These are phyloP conservation scores for Pseudodiploospora longispora DNA, from an alignment of 2,329 filamentous ascomycete genomes.

Conservation along the genomic window DNA sequence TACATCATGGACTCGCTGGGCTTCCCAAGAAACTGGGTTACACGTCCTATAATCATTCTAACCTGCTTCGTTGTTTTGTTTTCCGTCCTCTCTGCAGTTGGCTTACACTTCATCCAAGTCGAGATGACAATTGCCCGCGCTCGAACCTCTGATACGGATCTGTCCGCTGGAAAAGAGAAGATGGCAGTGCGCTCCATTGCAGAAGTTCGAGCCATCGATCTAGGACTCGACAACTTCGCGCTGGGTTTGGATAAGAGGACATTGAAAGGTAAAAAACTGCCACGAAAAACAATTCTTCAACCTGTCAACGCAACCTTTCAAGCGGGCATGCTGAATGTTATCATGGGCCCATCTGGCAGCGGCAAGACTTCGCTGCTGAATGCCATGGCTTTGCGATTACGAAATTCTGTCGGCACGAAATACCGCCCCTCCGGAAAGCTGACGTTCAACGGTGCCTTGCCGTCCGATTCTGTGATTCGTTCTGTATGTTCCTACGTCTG, in stretches of 20 bases:
- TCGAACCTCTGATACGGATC: slow-evolving; percentile 49
- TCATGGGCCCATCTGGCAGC: slow-evolving; percentile 73
- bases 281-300: slow-evolving; percentile 53
- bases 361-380: slow-evolving; percentile 72
- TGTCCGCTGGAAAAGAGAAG: slow-evolving; percentile 64
- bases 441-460: slow-evolving; percentile 60
- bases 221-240: slow-evolving; percentile 56
- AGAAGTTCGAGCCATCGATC: slow-evolving; percentile 52
- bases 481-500: slow-evolving; percentile 71
- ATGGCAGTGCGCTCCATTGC: slow-evolving; percentile 46
- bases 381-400: slow-evolving; percentile 60
- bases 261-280: slow-evolving; percentile 40
- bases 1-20: slow-evolving; percentile 64
- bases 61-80: slow-evolving; percentile 57
- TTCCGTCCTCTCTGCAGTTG: slow-evolving; percentile 49
- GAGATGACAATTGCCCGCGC: slow-evolving; percentile 64
- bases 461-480: slow-evolving; percentile 59
- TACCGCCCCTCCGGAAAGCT: slow-evolving; percentile 57
- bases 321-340: slow-evolving; percentile 62
- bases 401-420: slow-evolving; percentile 51
- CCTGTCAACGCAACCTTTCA: slow-evolving; percentile 60
- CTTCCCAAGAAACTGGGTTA: slow-evolving; percentile 59
- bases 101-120: slow-evolving; percentile 56
- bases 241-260: slow-evolving; percentile 57
- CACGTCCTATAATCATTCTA: slow-evolving; percentile 55